Conservation (phyloP, 164 flowering plant species). For the Annona cherimola region DNA sequence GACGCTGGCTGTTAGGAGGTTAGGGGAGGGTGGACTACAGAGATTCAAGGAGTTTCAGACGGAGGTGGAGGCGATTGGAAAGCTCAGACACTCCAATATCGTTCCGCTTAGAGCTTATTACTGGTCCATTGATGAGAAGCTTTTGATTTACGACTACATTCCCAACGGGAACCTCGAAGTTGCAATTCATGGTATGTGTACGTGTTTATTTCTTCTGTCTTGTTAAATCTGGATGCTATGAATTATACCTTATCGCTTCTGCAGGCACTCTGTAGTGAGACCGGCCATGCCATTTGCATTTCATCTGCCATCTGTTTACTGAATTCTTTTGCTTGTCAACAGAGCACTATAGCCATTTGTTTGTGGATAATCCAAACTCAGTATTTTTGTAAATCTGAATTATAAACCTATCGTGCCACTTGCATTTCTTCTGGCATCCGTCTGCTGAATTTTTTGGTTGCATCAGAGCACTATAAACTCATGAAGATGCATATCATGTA, state of each 20-base stretch:
- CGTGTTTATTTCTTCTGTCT: background rate
- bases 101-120: conserved; percentile 83
- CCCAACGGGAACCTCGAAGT: conserved; percentile 76
- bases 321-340: too few species aligned
- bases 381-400: too few species aligned
- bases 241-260: background rate
- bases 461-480: too few species aligned
- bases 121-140: conserved; percentile 95
- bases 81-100: conserved; percentile 73
- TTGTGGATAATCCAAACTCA: too few species aligned
- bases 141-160: conserved; percentile 72
- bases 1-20: conserved; percentile 77
- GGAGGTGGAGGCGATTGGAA: conserved; percentile 92
- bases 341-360: too few species aligned
- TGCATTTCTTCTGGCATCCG: too few species aligned
- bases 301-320: too few species aligned
- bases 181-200: conserved; percentile 73
- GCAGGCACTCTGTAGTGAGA: too few species aligned
- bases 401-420: too few species aligned
- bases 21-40: conserved; percentile 94
- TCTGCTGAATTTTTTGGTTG: too few species aligned
- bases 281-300: too few species aligned
- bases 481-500: too few species aligned
- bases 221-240: background rate
- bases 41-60: conserved; percentile 87